Evolutionary conservation across 2,329 filamentous ascomycete genomes (phyloP), one percentile per base, ranked within the genome.

Genomic region (Coniochaeta sp.): DNA sequence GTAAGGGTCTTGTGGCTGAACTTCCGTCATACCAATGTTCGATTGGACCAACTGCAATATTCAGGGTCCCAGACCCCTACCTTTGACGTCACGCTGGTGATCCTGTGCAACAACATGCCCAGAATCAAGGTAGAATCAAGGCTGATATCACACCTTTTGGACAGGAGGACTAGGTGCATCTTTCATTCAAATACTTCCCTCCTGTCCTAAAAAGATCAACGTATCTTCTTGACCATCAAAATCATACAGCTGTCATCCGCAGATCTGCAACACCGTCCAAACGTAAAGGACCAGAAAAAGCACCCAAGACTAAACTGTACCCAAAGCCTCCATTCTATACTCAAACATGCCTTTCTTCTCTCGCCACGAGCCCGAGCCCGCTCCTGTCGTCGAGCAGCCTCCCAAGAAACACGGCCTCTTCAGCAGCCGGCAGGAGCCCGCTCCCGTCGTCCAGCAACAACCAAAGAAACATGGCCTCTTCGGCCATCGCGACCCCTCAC

Each of bases 351-450:
- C 70, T 66, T 68, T 73, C 63, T 73, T 73, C 66, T 71, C 70
- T 5, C 70, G 71, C 58, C 66, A 68, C 34, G 34, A 43, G 19
- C 56, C 56, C 4, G 26, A 71, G 64, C 72, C 67, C 22, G 65
- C 71, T 19, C 67, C 68, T 12, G 64, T 66, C 7, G 64, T 65
- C 58, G 62, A 71, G 50, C 64, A 62, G 31, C 52, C 57, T 6
- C 63, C 62, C 55, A 68, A 68, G 60, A 64, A 63, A 14, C 71
- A 71, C 64, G 68, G 75, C 59, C 70, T 78, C 65, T 78, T 78
- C 59, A 67, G 3, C 69, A 68, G 1, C 64, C 64, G 12, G 54
- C 63, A 17, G 61, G 58, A 58, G n/a, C 56, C 56, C 19, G 34
- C 38, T 4, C 56, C 56, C 19, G 36, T 24, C 19, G 34, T 58